Evolutionary conservation across 2,329 filamentous ascomycete species (phyloP).

Genomic region (Aspergillus piperis): DNA sequence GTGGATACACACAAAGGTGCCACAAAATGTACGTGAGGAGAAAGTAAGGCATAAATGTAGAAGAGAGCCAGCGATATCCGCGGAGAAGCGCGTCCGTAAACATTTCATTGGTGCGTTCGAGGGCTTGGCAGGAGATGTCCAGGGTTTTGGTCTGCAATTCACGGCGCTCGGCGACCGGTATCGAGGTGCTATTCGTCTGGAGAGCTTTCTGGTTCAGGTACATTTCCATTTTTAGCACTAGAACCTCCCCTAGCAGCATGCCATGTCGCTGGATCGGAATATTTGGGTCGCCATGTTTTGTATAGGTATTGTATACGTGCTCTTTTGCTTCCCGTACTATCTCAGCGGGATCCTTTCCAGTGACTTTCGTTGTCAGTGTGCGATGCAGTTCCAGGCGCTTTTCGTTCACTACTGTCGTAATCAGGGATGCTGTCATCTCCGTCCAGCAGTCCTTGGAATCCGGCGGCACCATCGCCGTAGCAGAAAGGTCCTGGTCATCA

Average conservation of each 20-base stretch:
- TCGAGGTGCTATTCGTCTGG: background rate
- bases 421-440: constrained; percentile 58
- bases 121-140: constrained; percentile 32
- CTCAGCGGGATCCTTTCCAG: constrained; percentile 33
- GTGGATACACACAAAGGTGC: constrained; percentile 45
- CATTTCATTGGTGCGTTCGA: constrained; percentile 36
- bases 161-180: background rate
- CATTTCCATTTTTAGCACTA: constrained; percentile 41
- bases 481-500: constrained; percentile 55
- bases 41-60: constrained; percentile 48
- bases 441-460: constrained; percentile 56
- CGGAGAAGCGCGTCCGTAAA: constrained; percentile 42
- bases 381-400: constrained; percentile 4
- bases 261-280: constrained; percentile 48
- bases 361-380: constrained; percentile 35
- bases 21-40: constrained; percentile 49
- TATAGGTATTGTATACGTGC: constrained; percentile 51
- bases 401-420: constrained; percentile 53
- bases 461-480: constrained; percentile 52
- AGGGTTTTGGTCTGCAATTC: constrained; percentile 20
- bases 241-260: constrained; percentile 28
- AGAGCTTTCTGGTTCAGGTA: constrained; percentile 28
- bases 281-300: constrained; percentile 55
- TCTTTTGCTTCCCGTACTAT: constrained; percentile 48
- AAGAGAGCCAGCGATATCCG: constrained; percentile 41